These are phyloP conservation scores for Blastocystis sp. DNA, from an alignment of 352 stramenopile genomes.

Conservation along the genomic window DNA sequence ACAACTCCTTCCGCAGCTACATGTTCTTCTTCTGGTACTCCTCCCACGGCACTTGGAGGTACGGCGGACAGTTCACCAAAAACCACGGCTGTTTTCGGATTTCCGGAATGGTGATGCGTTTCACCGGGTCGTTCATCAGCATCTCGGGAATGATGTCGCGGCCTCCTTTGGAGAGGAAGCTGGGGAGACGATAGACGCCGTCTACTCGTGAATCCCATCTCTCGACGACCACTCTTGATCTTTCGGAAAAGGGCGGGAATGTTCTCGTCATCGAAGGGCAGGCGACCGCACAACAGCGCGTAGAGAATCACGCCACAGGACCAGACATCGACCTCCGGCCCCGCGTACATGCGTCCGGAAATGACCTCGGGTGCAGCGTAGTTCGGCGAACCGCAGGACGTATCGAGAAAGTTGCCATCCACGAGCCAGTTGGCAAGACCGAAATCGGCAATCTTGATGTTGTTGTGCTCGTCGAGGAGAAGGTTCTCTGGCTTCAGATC, in stretches of 20 bases:
- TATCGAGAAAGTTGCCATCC: conserved; percentile 97
- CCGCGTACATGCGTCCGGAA: conserved; percentile 94
- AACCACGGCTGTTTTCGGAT: conserved; percentile 98
- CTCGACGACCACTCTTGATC: conserved; percentile 86
- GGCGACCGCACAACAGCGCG: conserved; percentile 93
- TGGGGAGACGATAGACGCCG: conserved; percentile 93
- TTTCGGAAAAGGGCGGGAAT: conserved; percentile 99
- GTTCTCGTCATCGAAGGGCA: conserved; percentile 95
- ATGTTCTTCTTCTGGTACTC: conserved; percentile 44
- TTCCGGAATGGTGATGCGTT: conserved; percentile 96
- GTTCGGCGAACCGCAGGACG: conserved; percentile 95
- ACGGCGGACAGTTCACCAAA: conserved; percentile 93
- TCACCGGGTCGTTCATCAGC: conserved; percentile 98
- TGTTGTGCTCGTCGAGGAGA: conserved; percentile 95
- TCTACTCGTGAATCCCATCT: background rate
- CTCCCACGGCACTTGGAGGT: conserved; percentile 86
- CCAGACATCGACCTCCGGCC: conserved; percentile 98
- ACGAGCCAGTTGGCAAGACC: conserved; percentile 97
- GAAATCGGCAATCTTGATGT: conserved; percentile 99
- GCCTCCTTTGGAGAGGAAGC: conserved; percentile 91
- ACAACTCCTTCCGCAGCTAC: background rate
- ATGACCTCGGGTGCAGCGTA: conserved; percentile 97
- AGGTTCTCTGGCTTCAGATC: conserved; percentile 98
- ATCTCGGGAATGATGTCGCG: conserved; percentile 96
- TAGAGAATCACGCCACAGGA: conserved; percentile 98